Evolutionary conservation across 176 grass and related monocot genomes (phyloP).

Genomic region (Musa beccarii): DNA sequence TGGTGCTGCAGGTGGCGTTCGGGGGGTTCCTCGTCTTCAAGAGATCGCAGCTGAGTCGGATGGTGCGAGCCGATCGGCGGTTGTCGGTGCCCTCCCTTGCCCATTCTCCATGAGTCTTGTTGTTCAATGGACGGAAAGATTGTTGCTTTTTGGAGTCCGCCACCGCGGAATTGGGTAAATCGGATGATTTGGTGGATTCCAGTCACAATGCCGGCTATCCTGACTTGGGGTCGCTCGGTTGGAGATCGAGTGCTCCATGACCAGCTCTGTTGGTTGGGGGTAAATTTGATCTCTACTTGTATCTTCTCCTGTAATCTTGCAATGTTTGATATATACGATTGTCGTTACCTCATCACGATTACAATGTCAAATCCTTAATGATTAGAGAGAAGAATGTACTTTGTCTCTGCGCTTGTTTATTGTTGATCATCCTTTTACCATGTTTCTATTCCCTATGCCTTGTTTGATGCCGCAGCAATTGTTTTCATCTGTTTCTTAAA

Average conservation of each 20-base stretch:
- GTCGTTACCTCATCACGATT: neutral
- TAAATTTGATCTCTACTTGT: neutral
- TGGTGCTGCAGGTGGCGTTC: slow-evolving; percentile 3
- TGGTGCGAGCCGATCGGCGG: neutral
- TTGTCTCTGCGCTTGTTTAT: neutral
- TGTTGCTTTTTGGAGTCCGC: neutral
- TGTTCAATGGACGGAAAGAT: neutral
- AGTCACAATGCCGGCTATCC: neutral
- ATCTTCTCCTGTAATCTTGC: neutral
- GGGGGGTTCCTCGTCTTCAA: slow-evolving; percentile 10
- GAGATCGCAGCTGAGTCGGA: neutral
- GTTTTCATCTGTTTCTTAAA: neutral
- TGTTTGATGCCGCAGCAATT: neutral
- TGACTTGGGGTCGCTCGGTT: neutral
- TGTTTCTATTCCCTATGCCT: neutral
- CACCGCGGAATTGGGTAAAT: neutral
- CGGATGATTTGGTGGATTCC: neutral
- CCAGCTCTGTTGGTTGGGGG: neutral
- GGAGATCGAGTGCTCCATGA: neutral
- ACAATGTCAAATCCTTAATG: neutral
- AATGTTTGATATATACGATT: neutral
- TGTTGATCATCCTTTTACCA: neutral
- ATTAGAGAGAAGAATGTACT: neutral
- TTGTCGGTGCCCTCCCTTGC: neutral
- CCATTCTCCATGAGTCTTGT: neutral